A percentile compares a stretch with the other conserved stretches of the same genome.
Evolutionary conservation across 2,329 filamentous ascomycete species (phyloP).

Genomic region (Exophiala calicioides): DNA sequence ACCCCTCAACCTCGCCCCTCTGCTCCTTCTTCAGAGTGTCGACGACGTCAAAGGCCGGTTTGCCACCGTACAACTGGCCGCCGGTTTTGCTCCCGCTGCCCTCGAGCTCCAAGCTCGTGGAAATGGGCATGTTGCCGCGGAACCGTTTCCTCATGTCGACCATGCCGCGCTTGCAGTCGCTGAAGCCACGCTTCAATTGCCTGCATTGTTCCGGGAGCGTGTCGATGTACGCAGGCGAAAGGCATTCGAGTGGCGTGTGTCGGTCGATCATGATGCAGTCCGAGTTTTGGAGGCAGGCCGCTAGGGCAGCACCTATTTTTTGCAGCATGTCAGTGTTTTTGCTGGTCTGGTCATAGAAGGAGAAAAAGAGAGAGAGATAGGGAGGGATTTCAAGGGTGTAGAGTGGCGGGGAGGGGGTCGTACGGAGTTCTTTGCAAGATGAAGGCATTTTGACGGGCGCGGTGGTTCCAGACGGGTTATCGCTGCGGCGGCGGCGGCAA

Average conservation of each 20-base stretch:
- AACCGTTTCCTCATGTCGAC: slow-evolving; percentile 99
- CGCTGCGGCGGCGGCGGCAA: too few species aligned
- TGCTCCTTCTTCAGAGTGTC: slow-evolving; percentile 67
- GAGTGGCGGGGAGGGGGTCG: too few species aligned
- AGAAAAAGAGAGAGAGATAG: not conserved
- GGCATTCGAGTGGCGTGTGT: slow-evolving; percentile 82
- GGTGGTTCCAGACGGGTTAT: too few species aligned
- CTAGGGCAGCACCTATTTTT: slow-evolving; percentile 62
- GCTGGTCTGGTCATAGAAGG: not conserved
- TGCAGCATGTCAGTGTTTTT: not conserved
- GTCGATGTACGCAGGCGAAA: slow-evolving; percentile 77
- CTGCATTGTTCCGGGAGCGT: slow-evolving; percentile 85
- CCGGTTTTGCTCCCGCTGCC: slow-evolving; percentile 45
- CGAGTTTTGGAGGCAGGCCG: slow-evolving; percentile 91
- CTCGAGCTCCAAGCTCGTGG: slow-evolving; percentile 65
- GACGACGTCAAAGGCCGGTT: slow-evolving; percentile 69
- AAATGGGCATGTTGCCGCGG: slow-evolving; percentile 85
- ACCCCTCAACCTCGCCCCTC: slow-evolving; percentile 31
- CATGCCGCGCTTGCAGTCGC: slow-evolving; percentile 93
- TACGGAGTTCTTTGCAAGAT: not conserved
- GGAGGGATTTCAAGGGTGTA: too few species aligned
- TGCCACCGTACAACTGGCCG: slow-evolving; percentile 76
- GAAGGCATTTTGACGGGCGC: too few species aligned
- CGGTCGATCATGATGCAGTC: slow-evolving; percentile 95
- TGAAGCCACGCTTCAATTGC: slow-evolving; percentile 88